A percentile compares a stretch with the other conserved stretches of the same genome.
Evolutionary conservation across 225 moss, liverwort and hornwort species (phyloP).

Genomic region (Asterella californica): DNA sequence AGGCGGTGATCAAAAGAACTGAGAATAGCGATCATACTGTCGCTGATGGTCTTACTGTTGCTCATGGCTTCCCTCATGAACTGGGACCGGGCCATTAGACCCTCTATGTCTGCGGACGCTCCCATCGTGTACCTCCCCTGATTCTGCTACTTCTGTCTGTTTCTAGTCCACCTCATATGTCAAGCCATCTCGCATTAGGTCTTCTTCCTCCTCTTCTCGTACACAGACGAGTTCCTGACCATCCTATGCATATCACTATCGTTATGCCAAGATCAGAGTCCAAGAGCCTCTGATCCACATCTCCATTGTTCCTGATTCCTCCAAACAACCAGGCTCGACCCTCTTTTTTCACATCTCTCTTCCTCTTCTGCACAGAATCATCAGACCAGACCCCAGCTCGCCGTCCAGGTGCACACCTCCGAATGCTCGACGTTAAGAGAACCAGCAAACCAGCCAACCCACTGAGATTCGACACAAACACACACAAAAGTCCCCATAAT

Average conservation of each 20-base stretch:
- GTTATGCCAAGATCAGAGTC: conserved; percentile 2
- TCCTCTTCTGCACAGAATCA: neutral
- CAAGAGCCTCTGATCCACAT: neutral
- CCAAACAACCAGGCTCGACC: neutral
- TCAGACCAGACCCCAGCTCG: neutral
- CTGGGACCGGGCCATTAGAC: conserved; percentile 57
- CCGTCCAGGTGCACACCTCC: neutral
- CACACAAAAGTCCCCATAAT: neutral
- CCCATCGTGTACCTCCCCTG: conserved; percentile 45
- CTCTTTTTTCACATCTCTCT: neutral
- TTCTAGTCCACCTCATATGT: conserved; percentile 10
- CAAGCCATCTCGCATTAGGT: conserved; percentile 15
- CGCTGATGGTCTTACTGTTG: conserved; percentile 57
- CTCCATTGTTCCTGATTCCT: neutral
- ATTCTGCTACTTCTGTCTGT: neutral
- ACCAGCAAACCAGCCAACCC: neutral
- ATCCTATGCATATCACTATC: conserved; percentile 9
- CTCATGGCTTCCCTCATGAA: conserved; percentile 66
- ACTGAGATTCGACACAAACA: neutral
- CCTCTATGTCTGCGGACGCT: conserved; percentile 57
- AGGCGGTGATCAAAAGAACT: conserved; percentile 73
- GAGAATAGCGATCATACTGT: conserved; percentile 72
- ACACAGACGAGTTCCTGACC: neutral
- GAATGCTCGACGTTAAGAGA: neutral
- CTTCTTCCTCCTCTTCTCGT: neutral